Evolutionary conservation across 208 protist species (phyloP).

Genomic region (Tetramitus jugosus): DNA sequence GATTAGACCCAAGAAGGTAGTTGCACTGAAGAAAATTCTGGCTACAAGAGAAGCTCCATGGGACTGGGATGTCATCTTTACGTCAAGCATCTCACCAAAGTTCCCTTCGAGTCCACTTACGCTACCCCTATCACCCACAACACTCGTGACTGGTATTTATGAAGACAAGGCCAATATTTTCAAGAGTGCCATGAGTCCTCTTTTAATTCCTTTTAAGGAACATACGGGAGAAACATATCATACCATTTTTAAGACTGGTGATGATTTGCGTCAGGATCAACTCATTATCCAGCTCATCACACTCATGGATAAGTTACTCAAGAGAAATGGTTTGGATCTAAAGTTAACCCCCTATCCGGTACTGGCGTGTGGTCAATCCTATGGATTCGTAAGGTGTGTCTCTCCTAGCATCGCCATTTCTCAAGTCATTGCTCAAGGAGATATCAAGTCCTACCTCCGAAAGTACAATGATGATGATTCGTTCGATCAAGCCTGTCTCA

Average conservation of each 20-base stretch:
- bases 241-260: slow-evolving; percentile 83
- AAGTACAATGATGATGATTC: neutral
- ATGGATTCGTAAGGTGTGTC: slow-evolving; percentile 71
- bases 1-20: slow-evolving; percentile 19
- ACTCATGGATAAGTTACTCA: slow-evolving; percentile 19
- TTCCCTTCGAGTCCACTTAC: neutral
- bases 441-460: neutral
- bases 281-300: slow-evolving; percentile 75
- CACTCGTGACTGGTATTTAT: neutral
- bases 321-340: slow-evolving; percentile 14
- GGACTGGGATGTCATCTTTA: no score
- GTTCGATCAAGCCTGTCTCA: slow-evolving; percentile 35
- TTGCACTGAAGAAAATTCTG: slow-evolving; percentile 26
- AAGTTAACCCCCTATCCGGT: slow-evolving; percentile 84
- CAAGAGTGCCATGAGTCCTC: slow-evolving; percentile 12
- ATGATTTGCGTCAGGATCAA: slow-evolving; percentile 94
- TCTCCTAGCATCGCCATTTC: slow-evolving; percentile 23
- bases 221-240: neutral
- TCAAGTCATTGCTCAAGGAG: neutral
- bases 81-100: no score
- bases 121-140: neutral
- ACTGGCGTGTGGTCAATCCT: slow-evolving; percentile 57
- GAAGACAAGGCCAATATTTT: slow-evolving; percentile 9
- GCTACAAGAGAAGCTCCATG: slow-evolving; percentile 2
- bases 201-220: slow-evolving; percentile 24